phyloP scores from a whole-genome alignment of 495 filamentous ascomycete species.

The Hypoxylon subgilvum region DNA sequence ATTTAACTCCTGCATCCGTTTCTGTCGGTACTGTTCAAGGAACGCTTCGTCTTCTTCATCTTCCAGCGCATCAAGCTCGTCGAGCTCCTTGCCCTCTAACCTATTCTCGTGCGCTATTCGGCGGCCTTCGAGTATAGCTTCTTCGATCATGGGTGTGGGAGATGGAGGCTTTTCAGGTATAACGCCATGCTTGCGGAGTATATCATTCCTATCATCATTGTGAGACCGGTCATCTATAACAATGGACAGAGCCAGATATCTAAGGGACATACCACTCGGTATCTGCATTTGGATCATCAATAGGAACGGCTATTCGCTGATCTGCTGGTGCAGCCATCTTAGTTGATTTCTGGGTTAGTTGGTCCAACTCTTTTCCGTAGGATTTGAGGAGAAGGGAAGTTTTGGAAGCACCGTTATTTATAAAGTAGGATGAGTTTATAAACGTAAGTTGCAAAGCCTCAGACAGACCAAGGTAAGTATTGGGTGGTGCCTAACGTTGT shows the following conservation, averaged over 20 bases:
- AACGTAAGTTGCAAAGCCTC: no score
- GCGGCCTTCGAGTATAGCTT: conserved; percentile 85
- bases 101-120: conserved; percentile 84
- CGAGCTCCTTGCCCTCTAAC: conserved; percentile 89
- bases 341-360: conserved; percentile 12
- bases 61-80: conserved; percentile 91
- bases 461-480: neutral
- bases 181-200: conserved; percentile 92
- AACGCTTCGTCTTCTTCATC: conserved; percentile 92
- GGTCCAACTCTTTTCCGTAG: no score
- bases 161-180: conserved; percentile 96
- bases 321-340: conserved; percentile 78
- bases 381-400: no score
- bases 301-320: conserved; percentile 72
- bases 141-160: conserved; percentile 91
- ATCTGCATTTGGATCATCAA: conserved; percentile 94
- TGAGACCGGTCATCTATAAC: no score
- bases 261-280: conserved; percentile 81
- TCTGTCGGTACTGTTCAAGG: conserved; percentile 81
- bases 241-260: no score
- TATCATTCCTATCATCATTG: conserved; percentile 80
- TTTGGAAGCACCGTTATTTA: no score
- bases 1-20: conserved; percentile 80
- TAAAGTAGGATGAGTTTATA: no score
- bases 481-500: no score